phyloP scores from a whole-genome alignment of 1,284 basidiomycete species.

The Cronartium ribicola region DNA sequence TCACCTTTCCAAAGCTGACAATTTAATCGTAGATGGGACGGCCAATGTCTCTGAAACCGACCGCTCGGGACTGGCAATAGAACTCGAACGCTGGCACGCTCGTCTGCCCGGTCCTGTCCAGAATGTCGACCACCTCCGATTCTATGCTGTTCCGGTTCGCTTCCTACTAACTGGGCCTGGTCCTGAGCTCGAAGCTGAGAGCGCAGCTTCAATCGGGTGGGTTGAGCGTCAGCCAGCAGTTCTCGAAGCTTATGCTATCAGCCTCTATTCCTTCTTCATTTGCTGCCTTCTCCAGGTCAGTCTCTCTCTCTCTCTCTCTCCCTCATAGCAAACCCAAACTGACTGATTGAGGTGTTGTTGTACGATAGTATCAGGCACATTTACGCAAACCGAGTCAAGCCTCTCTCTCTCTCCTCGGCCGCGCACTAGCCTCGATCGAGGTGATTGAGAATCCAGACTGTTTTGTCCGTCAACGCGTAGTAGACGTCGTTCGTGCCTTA shows the following conservation, averaged over 20 bases:
- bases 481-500: not conserved
- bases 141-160: constrained; percentile 77
- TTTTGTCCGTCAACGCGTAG: not conserved
- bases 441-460: not conserved
- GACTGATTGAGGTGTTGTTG: not conserved
- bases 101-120: constrained; percentile 11
- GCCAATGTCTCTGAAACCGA: constrained; percentile 66
- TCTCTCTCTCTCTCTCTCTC: not conserved
- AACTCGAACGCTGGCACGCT: constrained; percentile 38
- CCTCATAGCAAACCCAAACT: not conserved
- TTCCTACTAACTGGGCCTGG: constrained; percentile 59
- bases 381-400: not conserved
- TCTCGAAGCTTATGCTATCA: constrained; percentile 80
- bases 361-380: not conserved
- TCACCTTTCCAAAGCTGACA: constrained; percentile 59
- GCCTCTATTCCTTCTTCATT: constrained; percentile 81
- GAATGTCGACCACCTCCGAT: constrained; percentile 71
- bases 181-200: constrained; percentile 70
- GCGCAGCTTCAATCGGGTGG: constrained; percentile 81
- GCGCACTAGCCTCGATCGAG: not conserved
- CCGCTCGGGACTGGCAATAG: constrained; percentile 50
- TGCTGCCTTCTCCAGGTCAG: constrained; percentile 73
- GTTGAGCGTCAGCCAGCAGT: constrained; percentile 70
- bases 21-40: no score
- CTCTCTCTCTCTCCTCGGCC: not conserved